Evolutionary conservation across 2,329 filamentous ascomycete genomes (phyloP), one percentile per base, ranked within the genome.

Genomic region (Westerdykella aurantiaca): DNA sequence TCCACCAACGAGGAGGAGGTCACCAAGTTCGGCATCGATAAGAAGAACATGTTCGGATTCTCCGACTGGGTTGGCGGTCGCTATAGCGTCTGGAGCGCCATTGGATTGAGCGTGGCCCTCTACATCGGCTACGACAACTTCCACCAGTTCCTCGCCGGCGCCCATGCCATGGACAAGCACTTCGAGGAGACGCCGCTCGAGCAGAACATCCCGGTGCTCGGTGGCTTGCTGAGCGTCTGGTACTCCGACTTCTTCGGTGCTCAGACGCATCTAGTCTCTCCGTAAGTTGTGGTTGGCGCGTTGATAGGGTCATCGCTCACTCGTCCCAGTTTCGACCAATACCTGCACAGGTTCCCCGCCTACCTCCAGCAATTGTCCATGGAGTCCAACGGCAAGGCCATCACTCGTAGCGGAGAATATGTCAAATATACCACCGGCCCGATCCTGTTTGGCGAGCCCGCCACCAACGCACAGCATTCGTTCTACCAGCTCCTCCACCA

Each of bases 401-500:
- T 97, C 64, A 95, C 91, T 50, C 88, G 93, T 62, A 85, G 81
- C 45, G 84, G 89, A 31, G 81, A 84, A 52, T 85, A 94, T 48
- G 90, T 95, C 65, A 95, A 95, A 75, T 98, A 98, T 77, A 96
- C 90, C 46, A 98, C 93, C 31, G 91, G 93, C 39, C 82, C 93
- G 43, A 91, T 98, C 66, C 77, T 98, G 51, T 98, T 98, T 67
- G 93, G 93, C 65, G 93, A 98, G 78, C 93, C 93, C 42, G 94
- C 89, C 72, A 98, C 93, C 69, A 98, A 98, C 68, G 93, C 93
- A 37, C 93, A 98, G 77, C 93, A 98, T 81, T 97, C 93, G 49
- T 98, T 98, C 83, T 98, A 95, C 85, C 93, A 98, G 80, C 85
- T 98, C 38, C 83, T 98, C 47, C 93, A 98, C 79, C 93, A 98